Conservation (phyloP, 2,329 filamentous ascomycete species). For the Blastomyces silverae region DNA sequence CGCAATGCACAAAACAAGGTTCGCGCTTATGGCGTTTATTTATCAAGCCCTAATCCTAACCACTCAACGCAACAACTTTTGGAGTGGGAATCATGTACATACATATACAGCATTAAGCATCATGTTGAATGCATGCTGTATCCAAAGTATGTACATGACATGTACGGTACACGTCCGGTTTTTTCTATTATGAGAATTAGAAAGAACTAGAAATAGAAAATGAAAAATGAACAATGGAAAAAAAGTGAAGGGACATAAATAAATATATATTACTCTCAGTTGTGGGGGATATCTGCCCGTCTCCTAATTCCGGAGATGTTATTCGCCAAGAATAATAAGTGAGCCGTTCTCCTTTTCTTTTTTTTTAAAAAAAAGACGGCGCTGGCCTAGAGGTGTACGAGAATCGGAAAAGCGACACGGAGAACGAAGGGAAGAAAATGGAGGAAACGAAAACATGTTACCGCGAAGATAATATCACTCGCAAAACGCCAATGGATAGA, state of each 20-base stretch:
- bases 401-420: background rate
- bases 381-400: no score
- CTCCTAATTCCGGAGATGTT: background rate
- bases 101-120: no score
- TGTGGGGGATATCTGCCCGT: background rate
- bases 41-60: background rate
- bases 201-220: background rate
- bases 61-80: no score
- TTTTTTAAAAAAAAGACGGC: no score
- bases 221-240: background rate
- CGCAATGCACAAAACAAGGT: background rate
- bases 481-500: background rate
- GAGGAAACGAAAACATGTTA: slow-evolving; percentile 4
- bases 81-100: no score
- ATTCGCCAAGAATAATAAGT: slow-evolving; percentile 11
- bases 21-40: background rate
- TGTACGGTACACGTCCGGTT: no score
- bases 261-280: background rate
- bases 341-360: no score
- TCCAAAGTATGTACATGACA: no score
- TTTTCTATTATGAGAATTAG: no score
- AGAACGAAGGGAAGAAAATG: background rate
- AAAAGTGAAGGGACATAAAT: background rate
- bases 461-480: background rate
- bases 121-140: no score